Evolutionary conservation across 2,329 filamentous ascomycete species (phyloP).

Genomic region (Stagonosporopsis tanaceti): DNA sequence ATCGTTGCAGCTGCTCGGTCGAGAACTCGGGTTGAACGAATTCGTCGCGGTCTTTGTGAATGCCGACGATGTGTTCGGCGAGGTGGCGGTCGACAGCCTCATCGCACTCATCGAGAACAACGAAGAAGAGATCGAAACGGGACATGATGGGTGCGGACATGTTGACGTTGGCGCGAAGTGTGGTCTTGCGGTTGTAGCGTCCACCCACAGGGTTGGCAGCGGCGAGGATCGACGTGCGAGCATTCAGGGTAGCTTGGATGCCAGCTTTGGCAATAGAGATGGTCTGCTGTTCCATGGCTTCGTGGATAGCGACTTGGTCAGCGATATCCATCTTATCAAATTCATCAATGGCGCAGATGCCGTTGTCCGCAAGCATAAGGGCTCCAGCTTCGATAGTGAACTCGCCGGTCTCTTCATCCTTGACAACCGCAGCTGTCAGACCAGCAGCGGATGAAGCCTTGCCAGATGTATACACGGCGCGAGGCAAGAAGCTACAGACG

Average conservation of each 20-base stretch:
- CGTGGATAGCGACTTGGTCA: conserved; percentile 98
- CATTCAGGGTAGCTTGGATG: conserved; percentile 97
- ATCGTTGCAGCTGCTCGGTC: conserved; percentile 94
- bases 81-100: conserved; percentile 89
- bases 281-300: conserved; percentile 99
- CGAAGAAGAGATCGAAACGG: conserved; percentile 98
- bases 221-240: conserved; percentile 91
- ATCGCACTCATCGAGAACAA: conserved; percentile 96
- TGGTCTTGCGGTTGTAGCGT: conserved; percentile 96
- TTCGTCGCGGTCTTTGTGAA: conserved; percentile 91
- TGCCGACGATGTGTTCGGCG: conserved; percentile 90
- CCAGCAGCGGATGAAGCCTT: conserved; percentile 97
- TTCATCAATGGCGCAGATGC: conserved; percentile 97
- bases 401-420: conserved; percentile 97
- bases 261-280: conserved; percentile 99
- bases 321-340: conserved; percentile 99
- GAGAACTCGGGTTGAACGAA: conserved; percentile 93
- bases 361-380: conserved; percentile 95
- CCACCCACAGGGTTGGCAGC: conserved; percentile 96
- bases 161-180: conserved; percentile 93
- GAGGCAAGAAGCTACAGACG: conserved; percentile 93
- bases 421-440: conserved; percentile 95
- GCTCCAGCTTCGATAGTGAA: conserved; percentile 99
- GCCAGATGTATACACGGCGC: conserved; percentile 95
- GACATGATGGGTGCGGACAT: conserved; percentile 99